Evolutionary conservation across 352 stramenopile genomes (phyloP).

Genomic region (Thalassiosira livingstoniorum): DNA sequence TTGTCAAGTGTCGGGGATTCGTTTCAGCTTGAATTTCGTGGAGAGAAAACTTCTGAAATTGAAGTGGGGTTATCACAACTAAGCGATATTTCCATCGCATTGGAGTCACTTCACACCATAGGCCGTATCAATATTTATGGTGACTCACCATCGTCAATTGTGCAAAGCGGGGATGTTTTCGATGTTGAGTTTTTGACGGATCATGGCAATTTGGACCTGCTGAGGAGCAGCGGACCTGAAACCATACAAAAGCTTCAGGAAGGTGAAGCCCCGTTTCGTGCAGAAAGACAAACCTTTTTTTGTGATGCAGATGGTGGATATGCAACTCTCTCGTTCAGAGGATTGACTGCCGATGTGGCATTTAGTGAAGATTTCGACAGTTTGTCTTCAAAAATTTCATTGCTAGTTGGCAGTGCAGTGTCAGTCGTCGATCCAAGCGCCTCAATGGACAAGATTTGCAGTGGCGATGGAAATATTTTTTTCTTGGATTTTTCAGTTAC

Average conservation of each 20-base stretch:
- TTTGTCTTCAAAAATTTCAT: conserved; percentile 74
- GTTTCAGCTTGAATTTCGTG: conserved; percentile 79
- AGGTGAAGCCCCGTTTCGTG: conserved; percentile 79
- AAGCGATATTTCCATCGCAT: conserved; percentile 60
- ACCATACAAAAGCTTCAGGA: conserved; percentile 47
- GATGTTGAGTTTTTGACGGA: conserved; percentile 64
- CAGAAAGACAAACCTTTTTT: conserved; percentile 74
- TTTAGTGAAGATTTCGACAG: conserved; percentile 68
- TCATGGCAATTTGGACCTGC: conserved; percentile 51
- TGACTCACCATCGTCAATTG: conserved; percentile 38
- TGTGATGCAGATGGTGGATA: conserved; percentile 65
- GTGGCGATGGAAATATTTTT: conserved; percentile 69
- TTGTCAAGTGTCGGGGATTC: conserved; percentile 40
- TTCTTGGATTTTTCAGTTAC: conserved; percentile 87
- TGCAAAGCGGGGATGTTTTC: conserved; percentile 57
- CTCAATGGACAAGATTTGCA: conserved; percentile 54
- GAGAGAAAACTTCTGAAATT: conserved; percentile 87
- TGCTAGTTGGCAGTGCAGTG: conserved; percentile 46
- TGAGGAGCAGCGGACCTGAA: conserved; percentile 55
- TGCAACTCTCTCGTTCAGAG: conserved; percentile 57
- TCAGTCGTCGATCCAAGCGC: conserved; percentile 63
- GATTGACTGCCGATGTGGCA: conserved; percentile 52
- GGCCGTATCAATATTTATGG: conserved; percentile 68
- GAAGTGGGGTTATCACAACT: conserved; percentile 53
- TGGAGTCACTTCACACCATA: conserved; percentile 88